Conservation (phyloP, 2,329 filamentous ascomycete genomes). For the Pseudogymnoascus sp. region DNA sequence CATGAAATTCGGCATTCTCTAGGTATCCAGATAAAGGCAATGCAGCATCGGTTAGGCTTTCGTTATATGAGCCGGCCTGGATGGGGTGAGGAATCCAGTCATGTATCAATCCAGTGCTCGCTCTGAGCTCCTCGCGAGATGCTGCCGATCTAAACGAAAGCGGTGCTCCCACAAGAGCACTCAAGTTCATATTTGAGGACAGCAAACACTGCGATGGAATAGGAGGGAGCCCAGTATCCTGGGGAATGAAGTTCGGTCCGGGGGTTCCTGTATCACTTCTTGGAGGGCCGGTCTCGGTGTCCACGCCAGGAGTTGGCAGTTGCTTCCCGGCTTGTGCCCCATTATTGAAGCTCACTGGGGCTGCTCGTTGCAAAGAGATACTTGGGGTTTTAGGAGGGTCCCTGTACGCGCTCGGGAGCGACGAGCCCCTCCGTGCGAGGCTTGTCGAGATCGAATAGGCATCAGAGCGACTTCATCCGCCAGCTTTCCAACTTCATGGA, state of each 20-base stretch:
- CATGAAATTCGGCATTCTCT: constrained; percentile 1
- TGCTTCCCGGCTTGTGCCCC: not conserved
- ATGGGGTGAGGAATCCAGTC: constrained; percentile 9
- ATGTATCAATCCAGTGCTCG: not conserved
- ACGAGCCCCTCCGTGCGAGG: not conserved
- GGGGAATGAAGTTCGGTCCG: constrained; percentile 21
- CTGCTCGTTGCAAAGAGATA: not conserved
- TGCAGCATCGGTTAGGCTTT: constrained; percentile 11
- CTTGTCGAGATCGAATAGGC: not conserved
- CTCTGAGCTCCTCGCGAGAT: not conserved
- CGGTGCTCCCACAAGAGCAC: constrained; percentile 22
- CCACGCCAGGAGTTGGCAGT: not conserved
- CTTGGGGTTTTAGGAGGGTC: not conserved
- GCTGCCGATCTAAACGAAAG: constrained; percentile 14
- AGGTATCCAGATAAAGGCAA: not conserved
- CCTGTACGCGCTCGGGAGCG: constrained; percentile 4
- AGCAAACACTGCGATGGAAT: constrained; percentile 32
- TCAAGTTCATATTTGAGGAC: constrained; percentile 28
- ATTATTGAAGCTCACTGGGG: not conserved
- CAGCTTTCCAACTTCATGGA: constrained; percentile 33
- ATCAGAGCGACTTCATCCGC: not conserved
- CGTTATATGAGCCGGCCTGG: constrained; percentile 15
- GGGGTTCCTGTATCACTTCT: constrained; percentile 14
- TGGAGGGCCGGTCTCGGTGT: not conserved
- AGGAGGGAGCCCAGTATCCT: constrained; percentile 25